Conservation (phyloP, 768 basidiomycete genomes). For the Leccinum truebloodii region DNA sequence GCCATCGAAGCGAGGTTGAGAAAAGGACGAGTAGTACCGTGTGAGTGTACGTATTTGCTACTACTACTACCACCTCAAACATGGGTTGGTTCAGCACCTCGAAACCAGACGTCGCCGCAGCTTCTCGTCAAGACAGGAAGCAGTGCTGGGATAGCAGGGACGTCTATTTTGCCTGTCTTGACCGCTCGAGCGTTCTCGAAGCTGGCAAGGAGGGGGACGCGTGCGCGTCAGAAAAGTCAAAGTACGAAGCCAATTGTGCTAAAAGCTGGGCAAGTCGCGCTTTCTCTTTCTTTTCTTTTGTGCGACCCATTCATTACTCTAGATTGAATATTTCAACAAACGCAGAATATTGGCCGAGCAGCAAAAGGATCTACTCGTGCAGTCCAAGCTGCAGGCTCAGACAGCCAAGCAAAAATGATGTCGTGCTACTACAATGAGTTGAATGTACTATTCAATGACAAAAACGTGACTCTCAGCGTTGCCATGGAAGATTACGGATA, state of each 20-base stretch:
- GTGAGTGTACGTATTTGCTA: constrained; percentile 5
- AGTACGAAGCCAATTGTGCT: constrained; percentile 76
- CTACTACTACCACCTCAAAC: neutral
- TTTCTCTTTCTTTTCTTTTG: neutral
- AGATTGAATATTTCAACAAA: constrained; percentile 97
- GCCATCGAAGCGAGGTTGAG: constrained; percentile 20
- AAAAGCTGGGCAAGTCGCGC: constrained; percentile 78
- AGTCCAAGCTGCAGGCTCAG: constrained; percentile 40
- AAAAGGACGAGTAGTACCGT: constrained; percentile 10
- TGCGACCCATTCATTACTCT: constrained; percentile 1
- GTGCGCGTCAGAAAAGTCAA: constrained; percentile 56
- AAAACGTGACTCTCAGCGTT: neutral
- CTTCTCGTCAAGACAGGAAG: constrained; percentile 60
- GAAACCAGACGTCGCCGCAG: constrained; percentile 35
- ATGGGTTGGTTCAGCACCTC: constrained; percentile 40
- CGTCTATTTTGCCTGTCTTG: constrained; percentile 83
- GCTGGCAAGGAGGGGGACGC: constrained; percentile 68
- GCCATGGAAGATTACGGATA: neutral
- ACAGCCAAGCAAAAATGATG: constrained; percentile 27
- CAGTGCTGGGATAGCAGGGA: constrained; percentile 88
- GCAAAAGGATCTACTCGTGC: constrained; percentile 69
- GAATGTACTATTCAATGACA: neutral
- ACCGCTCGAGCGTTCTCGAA: constrained; percentile 63
- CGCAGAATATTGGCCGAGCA: constrained; percentile 79
- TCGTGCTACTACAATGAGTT: neutral